Percentiles rank a stretch among this genome's conserved stretches.
These are phyloP conservation scores for Hirsutella rhossiliensis DNA, from an alignment of 2,329 filamentous ascomycete genomes.

Conservation along the genomic window DNA sequence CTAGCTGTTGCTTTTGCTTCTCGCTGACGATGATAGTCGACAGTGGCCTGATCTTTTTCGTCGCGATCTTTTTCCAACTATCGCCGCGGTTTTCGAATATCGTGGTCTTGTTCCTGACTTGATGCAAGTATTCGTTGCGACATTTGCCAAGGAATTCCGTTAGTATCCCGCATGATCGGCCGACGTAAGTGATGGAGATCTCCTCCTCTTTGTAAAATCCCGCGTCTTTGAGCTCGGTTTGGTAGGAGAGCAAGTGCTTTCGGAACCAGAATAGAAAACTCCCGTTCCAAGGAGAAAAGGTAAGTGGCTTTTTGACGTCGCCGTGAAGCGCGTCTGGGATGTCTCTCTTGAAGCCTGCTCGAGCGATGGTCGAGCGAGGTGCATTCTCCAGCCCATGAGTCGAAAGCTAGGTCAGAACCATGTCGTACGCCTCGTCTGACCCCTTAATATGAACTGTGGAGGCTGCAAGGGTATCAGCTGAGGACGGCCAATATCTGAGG, in stretches of 20 bases:
- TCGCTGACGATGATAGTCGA: constrained; percentile 8
- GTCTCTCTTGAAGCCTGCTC: background rate
- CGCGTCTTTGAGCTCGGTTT: constrained; percentile 2
- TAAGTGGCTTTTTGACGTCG: constrained; percentile 5
- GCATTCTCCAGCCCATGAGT: constrained; percentile 6
- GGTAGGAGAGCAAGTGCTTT: constrained; percentile 5
- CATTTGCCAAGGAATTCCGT: constrained; percentile 18
- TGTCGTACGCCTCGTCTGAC: constrained; percentile 4
- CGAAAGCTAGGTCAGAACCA: constrained; percentile 3
- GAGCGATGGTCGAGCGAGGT: constrained; percentile 5
- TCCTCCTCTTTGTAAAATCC: constrained; percentile 9
- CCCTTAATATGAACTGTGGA: constrained; percentile 3
- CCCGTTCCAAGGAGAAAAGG: constrained; percentile 3
- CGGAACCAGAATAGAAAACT: constrained; percentile 6
- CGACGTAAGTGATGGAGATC: constrained; percentile 13
- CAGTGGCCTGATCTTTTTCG: constrained; percentile 9
- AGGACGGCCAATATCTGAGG: background rate
- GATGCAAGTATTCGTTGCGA: constrained; percentile 14
- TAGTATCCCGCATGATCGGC: constrained; percentile 11
- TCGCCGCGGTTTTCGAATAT: constrained; percentile 16
- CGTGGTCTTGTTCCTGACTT: constrained; percentile 14
- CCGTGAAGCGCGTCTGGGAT: constrained; percentile 1
- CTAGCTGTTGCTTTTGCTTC: constrained; percentile 8
- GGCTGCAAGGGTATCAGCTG: constrained; percentile 1
- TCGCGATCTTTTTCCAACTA: constrained; percentile 11